A percentile compares a stretch with the other conserved stretches of the same genome.
phyloP scores from a whole-genome alignment of 495 filamentous ascomycete genomes.

The Coniosporium apollinis region DNA sequence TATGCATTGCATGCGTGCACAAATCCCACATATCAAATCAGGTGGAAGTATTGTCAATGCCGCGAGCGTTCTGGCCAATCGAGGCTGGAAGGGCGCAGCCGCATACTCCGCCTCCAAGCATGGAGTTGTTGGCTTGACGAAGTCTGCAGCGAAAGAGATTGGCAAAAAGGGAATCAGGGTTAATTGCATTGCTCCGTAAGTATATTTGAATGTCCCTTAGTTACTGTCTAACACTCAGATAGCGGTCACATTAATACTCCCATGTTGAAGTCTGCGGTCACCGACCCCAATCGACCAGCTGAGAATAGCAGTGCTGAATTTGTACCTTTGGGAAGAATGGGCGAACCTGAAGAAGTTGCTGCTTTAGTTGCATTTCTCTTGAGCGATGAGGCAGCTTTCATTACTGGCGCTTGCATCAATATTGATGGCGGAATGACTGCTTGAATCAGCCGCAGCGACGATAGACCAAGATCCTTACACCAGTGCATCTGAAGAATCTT shows the following conservation, averaged over 20 bases:
- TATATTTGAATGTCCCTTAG: constrained; percentile 1
- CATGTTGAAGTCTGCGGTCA: no score
- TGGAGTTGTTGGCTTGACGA: constrained; percentile 15
- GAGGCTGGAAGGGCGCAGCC: constrained; percentile 11
- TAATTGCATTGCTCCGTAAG: constrained; percentile 16
- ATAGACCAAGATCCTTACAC: no score
- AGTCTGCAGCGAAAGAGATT: constrained; percentile 16
- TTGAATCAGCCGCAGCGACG: no score
- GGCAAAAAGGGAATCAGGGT: constrained; percentile 12
- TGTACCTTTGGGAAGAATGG: constrained; percentile 26
- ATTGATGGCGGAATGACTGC: constrained; percentile 24
- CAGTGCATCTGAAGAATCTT: no score
- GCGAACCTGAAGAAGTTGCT: constrained; percentile 34
- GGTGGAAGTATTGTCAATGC: constrained; percentile 16
- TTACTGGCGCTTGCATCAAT: constrained; percentile 30
- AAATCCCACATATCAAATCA: constrained; percentile 11
- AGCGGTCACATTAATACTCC: constrained; percentile 41
- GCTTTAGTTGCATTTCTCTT: constrained; percentile 37
- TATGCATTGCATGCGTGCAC: constrained; percentile 14
- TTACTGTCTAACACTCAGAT: background rate
- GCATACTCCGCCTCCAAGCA: constrained; percentile 15
- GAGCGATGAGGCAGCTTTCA: constrained; percentile 37
- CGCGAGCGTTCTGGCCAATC: constrained; percentile 10
- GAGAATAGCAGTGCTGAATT: constrained; percentile 20
- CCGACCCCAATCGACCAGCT: constrained; percentile 27